phyloP scores from a whole-genome alignment of 306 rosid species.

The Bauhinia variegata region DNA sequence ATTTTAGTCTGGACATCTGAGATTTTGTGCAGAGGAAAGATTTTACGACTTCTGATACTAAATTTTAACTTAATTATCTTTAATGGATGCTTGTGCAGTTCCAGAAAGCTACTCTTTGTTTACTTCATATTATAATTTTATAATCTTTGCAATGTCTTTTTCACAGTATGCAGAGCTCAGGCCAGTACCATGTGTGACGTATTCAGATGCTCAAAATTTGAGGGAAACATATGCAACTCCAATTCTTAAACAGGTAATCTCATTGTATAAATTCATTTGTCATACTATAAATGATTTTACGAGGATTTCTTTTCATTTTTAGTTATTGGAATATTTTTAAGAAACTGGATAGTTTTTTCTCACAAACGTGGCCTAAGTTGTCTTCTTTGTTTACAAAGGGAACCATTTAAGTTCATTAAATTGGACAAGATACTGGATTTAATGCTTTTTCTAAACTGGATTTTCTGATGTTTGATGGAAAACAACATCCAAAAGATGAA shows the following conservation, averaged over 20 bases:
- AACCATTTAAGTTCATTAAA: background rate
- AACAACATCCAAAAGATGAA: background rate
- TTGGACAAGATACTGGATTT: background rate
- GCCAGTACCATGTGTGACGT: constrained; percentile 96
- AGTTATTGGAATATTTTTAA: constrained; percentile 5
- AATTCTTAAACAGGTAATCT: constrained; percentile 79
- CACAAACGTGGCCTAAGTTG: background rate
- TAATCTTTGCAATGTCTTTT: constrained; percentile 27
- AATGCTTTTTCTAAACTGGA: background rate
- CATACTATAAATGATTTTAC: background rate
- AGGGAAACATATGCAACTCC: constrained; percentile 81
- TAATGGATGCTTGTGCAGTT: constrained; percentile 6
- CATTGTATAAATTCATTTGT: constrained; percentile 27
- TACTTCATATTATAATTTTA: constrained; percentile 14
- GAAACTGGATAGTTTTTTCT: background rate
- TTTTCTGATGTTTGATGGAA: background rate
- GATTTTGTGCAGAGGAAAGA: background rate
- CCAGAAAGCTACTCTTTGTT: background rate
- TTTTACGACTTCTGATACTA: background rate
- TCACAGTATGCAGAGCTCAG: constrained; percentile 96
- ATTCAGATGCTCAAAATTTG: constrained; percentile 69
- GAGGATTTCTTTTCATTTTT: background rate
- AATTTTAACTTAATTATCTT: background rate
- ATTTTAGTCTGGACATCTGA: background rate
- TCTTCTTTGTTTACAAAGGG: background rate